phyloP scores from a whole-genome alignment of 2,329 filamentous ascomycete species.

The Exophiala mesophila region DNA sequence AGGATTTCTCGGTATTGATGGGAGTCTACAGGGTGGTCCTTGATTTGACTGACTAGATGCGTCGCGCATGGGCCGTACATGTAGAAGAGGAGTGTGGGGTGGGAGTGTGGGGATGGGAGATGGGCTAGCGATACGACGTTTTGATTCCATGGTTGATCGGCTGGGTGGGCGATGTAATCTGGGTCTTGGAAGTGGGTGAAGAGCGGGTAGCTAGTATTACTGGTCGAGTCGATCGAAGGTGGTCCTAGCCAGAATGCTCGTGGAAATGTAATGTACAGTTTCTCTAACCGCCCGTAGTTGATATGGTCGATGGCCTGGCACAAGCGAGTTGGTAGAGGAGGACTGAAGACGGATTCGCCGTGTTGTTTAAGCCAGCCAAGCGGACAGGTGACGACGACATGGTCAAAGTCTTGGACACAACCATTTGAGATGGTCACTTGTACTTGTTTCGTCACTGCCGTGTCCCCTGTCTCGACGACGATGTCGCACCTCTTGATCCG shows the following conservation, averaged over 20 bases:
- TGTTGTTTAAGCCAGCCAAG: conserved; percentile 49
- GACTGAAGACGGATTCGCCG: conserved; percentile 42
- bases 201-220: conserved; percentile 48
- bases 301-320: conserved; percentile 44
- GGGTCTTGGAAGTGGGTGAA: conserved; percentile 75
- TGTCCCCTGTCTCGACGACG: conserved; percentile 32
- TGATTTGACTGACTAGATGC: conserved; percentile 31
- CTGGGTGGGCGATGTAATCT: conserved; percentile 58
- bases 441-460: conserved; percentile 31
- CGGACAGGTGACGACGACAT: conserved; percentile 50
- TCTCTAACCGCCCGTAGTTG: conserved; percentile 45
- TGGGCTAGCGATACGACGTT: conserved; percentile 73
- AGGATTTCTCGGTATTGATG: conserved; percentile 53
- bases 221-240: conserved; percentile 24
- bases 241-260: conserved; percentile 65
- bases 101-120: conserved; percentile 53
- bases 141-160: conserved; percentile 65
- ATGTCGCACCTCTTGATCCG: too few species aligned
- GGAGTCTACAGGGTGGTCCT: conserved; percentile 33
- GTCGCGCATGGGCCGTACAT: conserved; percentile 41
- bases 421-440: conserved; percentile 38
- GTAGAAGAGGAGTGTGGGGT: conserved; percentile 81
- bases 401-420: conserved; percentile 41
- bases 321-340: conserved; percentile 40
- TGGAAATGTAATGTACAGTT: conserved; percentile 63